phyloP scores from a whole-genome alignment of 1,284 basidiomycete species.

The Cutaneotrichosporon cutaneum region DNA sequence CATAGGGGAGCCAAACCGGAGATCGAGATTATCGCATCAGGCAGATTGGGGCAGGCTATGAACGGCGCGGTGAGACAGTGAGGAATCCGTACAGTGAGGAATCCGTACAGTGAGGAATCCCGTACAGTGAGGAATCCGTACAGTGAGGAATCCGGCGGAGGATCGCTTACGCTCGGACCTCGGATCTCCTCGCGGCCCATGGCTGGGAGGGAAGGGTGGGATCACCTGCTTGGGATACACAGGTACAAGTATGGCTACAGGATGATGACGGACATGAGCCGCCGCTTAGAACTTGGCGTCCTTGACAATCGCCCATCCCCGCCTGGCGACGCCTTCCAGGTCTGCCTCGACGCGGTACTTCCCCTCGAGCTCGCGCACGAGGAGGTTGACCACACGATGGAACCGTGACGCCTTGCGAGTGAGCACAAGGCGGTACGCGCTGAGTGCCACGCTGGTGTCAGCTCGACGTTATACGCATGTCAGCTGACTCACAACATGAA shows the following conservation, averaged over 20 bases:
- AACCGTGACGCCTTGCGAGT: conserved; percentile 54
- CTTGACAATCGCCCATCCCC: conserved; percentile 31
- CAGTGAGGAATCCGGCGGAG: no score
- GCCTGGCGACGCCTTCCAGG: conserved; percentile 7
- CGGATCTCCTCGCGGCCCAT: no score
- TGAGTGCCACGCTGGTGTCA: conserved; percentile 67
- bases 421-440: conserved; percentile 70
- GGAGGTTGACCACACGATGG: conserved; percentile 26
- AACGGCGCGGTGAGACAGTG: no score
- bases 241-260: neutral
- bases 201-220: no score
- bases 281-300: conserved; percentile 28
- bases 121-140: no score
- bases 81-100: no score
- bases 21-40: no score
- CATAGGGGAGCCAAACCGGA: no score
- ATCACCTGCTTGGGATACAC: no score
- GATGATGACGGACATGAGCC: neutral
- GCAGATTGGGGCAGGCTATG: no score
- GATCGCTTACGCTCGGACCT: no score
- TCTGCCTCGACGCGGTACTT: conserved; percentile 9
- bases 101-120: no score
- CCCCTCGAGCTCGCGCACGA: conserved; percentile 24
- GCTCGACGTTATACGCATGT: neutral
- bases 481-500: conserved; percentile 62